phyloP scores from a whole-genome alignment of 2,329 filamentous ascomycete species.

The Blastomyces parvus region DNA sequence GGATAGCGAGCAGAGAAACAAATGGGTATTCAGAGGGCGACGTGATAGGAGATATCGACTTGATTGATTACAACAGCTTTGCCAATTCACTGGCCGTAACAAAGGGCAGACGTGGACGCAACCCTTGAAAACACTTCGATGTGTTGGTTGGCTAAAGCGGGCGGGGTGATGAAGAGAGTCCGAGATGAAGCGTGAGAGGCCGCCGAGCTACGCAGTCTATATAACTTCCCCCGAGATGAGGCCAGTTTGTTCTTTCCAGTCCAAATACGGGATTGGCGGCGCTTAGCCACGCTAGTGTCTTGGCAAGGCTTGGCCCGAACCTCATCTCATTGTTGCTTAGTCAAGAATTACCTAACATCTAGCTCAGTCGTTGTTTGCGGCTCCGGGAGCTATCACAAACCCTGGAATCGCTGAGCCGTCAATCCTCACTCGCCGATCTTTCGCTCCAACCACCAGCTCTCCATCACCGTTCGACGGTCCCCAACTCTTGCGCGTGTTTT shows the following conservation, averaged over 20 bases:
- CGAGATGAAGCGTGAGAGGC: neutral
- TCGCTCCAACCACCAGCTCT: neutral
- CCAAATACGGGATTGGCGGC: neutral
- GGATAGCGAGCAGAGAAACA: neutral
- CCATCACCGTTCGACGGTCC: neutral
- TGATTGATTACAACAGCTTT: neutral
- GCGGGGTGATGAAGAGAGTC: neutral
- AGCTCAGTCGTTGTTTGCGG: no score
- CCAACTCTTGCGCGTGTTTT: neutral
- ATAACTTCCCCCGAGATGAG: neutral
- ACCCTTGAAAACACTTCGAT: neutral
- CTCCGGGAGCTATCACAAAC: no score
- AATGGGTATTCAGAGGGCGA: neutral
- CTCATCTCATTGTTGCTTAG: no score
- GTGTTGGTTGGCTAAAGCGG: neutral
- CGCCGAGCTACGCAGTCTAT: neutral
- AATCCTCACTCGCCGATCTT: neutral
- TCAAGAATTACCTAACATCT: no score
- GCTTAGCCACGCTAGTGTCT: neutral
- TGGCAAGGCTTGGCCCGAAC: neutral
- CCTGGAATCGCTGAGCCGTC: no score
- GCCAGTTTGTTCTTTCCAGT: constrained; percentile 8
- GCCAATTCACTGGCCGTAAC: neutral
- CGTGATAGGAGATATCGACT: neutral
- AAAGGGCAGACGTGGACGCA: neutral